Evolutionary conservation across 2,329 filamentous ascomycete species (phyloP).

Genomic region (Colletotrichum spaethianum): DNA sequence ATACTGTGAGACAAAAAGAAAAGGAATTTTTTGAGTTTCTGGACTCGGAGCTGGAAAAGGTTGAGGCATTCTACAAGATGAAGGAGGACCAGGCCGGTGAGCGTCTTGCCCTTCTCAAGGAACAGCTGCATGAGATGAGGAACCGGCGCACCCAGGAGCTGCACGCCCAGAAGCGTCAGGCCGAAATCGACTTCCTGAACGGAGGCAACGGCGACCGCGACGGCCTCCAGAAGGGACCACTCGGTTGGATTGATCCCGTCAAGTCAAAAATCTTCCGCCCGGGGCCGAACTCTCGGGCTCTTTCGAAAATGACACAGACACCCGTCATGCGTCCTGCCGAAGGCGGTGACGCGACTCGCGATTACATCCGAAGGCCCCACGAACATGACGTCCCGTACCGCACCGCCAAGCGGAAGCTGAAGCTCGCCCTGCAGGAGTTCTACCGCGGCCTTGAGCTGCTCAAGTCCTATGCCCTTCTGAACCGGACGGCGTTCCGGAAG

Average conservation of each 20-base stretch:
- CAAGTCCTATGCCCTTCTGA: constrained; percentile 91
- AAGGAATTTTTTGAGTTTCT: constrained; percentile 91
- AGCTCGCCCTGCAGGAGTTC: constrained; percentile 91
- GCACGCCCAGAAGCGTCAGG: constrained; percentile 57
- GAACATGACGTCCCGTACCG: constrained; percentile 83
- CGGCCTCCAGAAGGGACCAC: constrained; percentile 43
- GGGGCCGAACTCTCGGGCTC: constrained; percentile 72
- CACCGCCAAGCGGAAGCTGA: constrained; percentile 91
- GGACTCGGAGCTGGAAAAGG: constrained; percentile 88
- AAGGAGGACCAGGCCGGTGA: constrained; percentile 90
- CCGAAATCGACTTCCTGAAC: constrained; percentile 47
- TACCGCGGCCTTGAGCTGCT: constrained; percentile 92
- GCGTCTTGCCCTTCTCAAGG: constrained; percentile 78
- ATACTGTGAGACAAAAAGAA: constrained; percentile 80
- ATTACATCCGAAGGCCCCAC: constrained; percentile 66
- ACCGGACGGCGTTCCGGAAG: constrained; percentile 94
- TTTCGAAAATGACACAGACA: constrained; percentile 68
- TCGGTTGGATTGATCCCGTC: constrained; percentile 67
- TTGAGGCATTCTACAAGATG: constrained; percentile 88
- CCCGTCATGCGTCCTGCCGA: constrained; percentile 55
- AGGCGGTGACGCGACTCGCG: constrained; percentile 54
- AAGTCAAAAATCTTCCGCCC: constrained; percentile 68
- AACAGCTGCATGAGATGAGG: constrained; percentile 94
- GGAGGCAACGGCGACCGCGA: constrained; percentile 47
- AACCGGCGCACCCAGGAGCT: constrained; percentile 85